Base-by-base conservation (phyloP, 768 basidiomycete genomes). In the Termitomyces eurrhizus region DNA sequence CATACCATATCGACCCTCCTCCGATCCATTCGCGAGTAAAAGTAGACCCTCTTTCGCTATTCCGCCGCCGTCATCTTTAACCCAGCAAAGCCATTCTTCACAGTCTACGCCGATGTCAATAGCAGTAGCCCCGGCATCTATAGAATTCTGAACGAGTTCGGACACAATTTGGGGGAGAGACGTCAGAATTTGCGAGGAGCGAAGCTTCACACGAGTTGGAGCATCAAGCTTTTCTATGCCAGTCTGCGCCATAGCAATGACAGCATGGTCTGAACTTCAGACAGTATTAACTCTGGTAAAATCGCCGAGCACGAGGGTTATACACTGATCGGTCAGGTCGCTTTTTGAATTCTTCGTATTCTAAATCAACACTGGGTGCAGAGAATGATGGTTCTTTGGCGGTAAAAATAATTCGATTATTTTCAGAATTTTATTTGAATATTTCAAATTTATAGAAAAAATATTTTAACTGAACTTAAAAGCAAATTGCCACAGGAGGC, bases 121-220 rank as follows among this genome's bases (percentile, higher is more conserved):
- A 24, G 80, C 78, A 16, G 72, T 77, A 0, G 94, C 85, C 33
- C 79, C 78, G 2, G 95, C 92, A 66, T 98, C 96, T 9, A 98
- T 78, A 3, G 92, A 81, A 70, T 98, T 98, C 70, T 95, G 95
- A 12, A 95, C 72, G 39, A 98, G 83, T 72, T 98, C 94, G 2
- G 87, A 87, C 24, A 95, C 77, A 59, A 95, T 78, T 69, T 90
- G 86, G 8, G 89, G 80, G 32, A 97, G 69, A 6, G 93, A 90
- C 0, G 93, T 93, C 61, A 98, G 74, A 63, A 95, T 87, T 67
- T 92, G 85, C 0, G 91, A 84, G 2, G 94, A 95, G 46, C 95
- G 86, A 49, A 98, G 78, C 66, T 79, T 85, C 24, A 84, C 77
- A 49, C 84, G 86, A 7, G 91, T 92, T n/a, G 77, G 74, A 18